Conservation (phyloP, 192 early-diverging fungal genomes). For the Powellomyces hirtus region DNA sequence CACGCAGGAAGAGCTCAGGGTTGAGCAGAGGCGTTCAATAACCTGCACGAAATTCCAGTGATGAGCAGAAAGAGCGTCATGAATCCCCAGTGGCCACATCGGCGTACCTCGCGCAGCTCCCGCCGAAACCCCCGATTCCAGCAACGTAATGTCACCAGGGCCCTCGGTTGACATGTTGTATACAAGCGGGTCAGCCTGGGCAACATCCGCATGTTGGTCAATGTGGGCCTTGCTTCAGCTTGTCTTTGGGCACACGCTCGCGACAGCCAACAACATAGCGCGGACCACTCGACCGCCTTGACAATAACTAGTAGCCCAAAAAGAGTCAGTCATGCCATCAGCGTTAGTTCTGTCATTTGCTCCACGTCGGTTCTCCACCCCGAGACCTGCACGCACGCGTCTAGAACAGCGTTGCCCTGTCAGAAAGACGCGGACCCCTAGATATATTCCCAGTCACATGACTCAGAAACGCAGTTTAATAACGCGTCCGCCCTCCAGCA, state of each 20-base stretch:
- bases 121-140: constrained; percentile 91
- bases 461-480: no score
- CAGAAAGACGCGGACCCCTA: no score
- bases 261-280: constrained; percentile 98
- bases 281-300: constrained; percentile 90
- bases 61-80: not conserved
- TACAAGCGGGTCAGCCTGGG: constrained; percentile 98
- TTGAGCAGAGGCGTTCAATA: constrained; percentile 97
- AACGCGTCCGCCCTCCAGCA: no score
- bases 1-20: constrained; percentile 95
- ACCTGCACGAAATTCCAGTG: constrained; percentile 52
- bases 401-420: no score
- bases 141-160: constrained; percentile 91
- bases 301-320: constrained; percentile 94
- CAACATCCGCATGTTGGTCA: constrained; percentile 98
- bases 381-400: no score
- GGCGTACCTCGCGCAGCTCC: constrained; percentile 85
- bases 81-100: not conserved
- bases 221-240: constrained; percentile 93
- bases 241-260: constrained; percentile 89
- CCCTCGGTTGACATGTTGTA: constrained; percentile 99
- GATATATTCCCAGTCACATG: no score
- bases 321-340: no score
- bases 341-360: no score
- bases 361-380: no score